phyloP scores from a whole-genome alignment of 2,329 filamentous ascomycete species.

The Botrytis aclada region DNA sequence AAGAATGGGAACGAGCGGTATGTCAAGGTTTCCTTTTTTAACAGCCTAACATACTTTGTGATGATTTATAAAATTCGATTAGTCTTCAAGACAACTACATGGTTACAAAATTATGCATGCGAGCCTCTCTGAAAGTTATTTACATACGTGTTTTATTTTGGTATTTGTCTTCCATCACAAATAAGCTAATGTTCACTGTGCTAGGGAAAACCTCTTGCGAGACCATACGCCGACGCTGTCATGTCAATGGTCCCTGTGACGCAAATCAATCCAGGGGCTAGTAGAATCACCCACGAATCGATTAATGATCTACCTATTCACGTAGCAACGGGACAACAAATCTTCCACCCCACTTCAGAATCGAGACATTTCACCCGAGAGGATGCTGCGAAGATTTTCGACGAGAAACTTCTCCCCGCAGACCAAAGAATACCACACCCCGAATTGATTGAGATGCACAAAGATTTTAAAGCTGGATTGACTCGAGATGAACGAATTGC shows the following conservation, averaged over 20 bases:
- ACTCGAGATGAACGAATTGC: slow-evolving; percentile 30
- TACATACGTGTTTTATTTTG: slow-evolving; percentile 17
- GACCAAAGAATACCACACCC: slow-evolving; percentile 61
- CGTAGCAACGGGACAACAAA: slow-evolving; percentile 57
- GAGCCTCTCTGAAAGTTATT: slow-evolving; percentile 65
- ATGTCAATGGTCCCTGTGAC: slow-evolving; percentile 76
- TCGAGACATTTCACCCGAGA: slow-evolving; percentile 61
- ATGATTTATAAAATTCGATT: slow-evolving; percentile 86
- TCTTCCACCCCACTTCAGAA: slow-evolving; percentile 63
- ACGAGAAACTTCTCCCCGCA: slow-evolving; percentile 56
- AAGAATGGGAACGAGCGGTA: slow-evolving; percentile 63
- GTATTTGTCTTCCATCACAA: slow-evolving; percentile 20
- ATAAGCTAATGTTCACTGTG: slow-evolving; percentile 25
- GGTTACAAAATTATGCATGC: slow-evolving; percentile 80
- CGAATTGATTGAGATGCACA: slow-evolving; percentile 57
- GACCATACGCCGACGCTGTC: slow-evolving; percentile 73
- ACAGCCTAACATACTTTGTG: slow-evolving; percentile 41
- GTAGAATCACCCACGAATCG: slow-evolving; percentile 53
- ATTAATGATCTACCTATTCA: slow-evolving; percentile 66
- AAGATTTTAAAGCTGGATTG: slow-evolving; percentile 43
- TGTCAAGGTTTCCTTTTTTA: slow-evolving; percentile 39
- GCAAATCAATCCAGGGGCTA: slow-evolving; percentile 54
- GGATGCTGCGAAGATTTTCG: slow-evolving; percentile 64
- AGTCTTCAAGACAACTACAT: slow-evolving; percentile 98
- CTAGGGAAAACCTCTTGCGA: slow-evolving; percentile 74